These are phyloP conservation scores for Sugiyamaella boreocaroliniensis DNA, from an alignment of 805 yeast species.

Conservation along the genomic window DNA sequence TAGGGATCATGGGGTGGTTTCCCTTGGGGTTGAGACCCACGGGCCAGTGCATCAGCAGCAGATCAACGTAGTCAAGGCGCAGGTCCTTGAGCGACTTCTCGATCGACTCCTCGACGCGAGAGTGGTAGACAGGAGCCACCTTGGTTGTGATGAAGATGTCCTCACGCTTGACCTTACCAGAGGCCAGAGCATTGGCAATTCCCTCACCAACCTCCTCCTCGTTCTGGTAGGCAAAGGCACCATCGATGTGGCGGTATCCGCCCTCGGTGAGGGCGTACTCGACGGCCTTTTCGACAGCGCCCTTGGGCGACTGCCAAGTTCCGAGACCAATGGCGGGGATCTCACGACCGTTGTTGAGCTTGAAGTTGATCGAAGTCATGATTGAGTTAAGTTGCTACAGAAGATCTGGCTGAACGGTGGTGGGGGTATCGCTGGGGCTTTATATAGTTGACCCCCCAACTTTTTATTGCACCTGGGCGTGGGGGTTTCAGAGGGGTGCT, in stretches of 20 bases:
- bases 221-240: slow-evolving; percentile 63
- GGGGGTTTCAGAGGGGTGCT: background rate
- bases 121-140: slow-evolving; percentile 36
- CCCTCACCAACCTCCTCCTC: slow-evolving; percentile 58
- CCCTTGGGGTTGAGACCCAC: slow-evolving; percentile 43
- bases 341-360: slow-evolving; percentile 49
- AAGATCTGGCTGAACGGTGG: background rate
- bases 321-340: slow-evolving; percentile 72
- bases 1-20: slow-evolving; percentile 36
- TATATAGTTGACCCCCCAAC: background rate
- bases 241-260: slow-evolving; percentile 74
- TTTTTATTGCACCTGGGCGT: background rate
- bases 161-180: slow-evolving; percentile 54
- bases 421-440: background rate
- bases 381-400: background rate
- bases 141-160: slow-evolving; percentile 69
- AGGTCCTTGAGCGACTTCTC: slow-evolving; percentile 54
- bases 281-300: slow-evolving; percentile 51
- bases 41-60: slow-evolving; percentile 83
- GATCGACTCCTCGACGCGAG: slow-evolving; percentile 44
- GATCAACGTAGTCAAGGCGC: slow-evolving; percentile 69
- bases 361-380: slow-evolving; percentile 18
- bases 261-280: slow-evolving; percentile 44
- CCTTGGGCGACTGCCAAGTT: slow-evolving; percentile 58
- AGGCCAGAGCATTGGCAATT: slow-evolving; percentile 40